Base-by-base conservation (phyloP, 2,329 filamentous ascomycete genomes). In the Phymatotrichopsis omnivora region DNA sequence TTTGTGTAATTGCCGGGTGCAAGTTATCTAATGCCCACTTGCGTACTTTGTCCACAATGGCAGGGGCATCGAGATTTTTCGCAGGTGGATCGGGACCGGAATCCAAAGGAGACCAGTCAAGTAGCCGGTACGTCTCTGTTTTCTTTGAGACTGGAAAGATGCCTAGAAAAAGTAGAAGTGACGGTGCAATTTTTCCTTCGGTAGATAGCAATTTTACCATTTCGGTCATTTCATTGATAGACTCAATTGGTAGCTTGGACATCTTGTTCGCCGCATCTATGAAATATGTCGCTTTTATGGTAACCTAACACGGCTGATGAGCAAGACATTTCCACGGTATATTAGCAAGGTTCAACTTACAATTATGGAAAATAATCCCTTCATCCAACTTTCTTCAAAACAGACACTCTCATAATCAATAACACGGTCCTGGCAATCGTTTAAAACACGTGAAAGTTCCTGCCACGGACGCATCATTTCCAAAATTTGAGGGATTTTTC, bases 291-390 rank as follows among this genome's bases (percentile, higher is more conserved):
- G 23, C 33, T 34, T 48, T 48, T 19, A 44, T 24, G 12, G 40
- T 36, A 8, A 48, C 34, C 45, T 48, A 8, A n/a, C n/a, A n/a
- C n/a, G n/a, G n/a, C n/a, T n/a, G n/a, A n/a, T n/a, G n/a, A n/a
- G n/a, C n/a, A n/a, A n/a, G n/a, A n/a, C n/a, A n/a, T n/a, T n/a
- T n/a, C n/a, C n/a, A n/a, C n/a, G n/a, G n/a, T n/a, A n/a, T n/a
- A n/a, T n/a, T n/a, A n/a, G n/a, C n/a, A n/a, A n/a, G n/a, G n/a
- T n/a, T n/a, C n/a, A n/a, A 19, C 33, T 30, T 35, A 48, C 45
- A 6, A 45, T 34, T 5, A 44, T 39, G 29, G 43, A 33, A 44
- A 48, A 48, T 14, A 48, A 10, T 17, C 44, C 39, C 5, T 44
- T 48, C 45, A 44, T 48, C 45, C 45, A 48, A 30, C 2, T 19